phyloP scores from a whole-genome alignment of 2,329 filamentous ascomycete species.

The Helotiales sp. region DNA sequence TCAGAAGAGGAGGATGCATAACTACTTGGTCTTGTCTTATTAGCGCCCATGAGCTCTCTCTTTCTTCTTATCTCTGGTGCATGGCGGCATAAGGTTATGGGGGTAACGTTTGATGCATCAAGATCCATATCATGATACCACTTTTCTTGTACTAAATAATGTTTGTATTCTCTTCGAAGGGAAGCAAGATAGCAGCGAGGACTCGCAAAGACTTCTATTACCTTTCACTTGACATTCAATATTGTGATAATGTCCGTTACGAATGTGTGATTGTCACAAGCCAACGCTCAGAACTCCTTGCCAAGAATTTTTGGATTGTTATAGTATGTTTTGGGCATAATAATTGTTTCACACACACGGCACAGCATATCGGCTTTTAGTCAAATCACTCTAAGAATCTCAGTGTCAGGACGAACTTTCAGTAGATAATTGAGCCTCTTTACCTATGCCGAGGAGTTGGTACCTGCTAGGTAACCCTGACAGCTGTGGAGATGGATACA shows the following conservation, averaged over 20 bases:
- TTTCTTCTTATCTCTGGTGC: neutral
- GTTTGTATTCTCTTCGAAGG: neutral
- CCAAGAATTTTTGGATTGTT: neutral
- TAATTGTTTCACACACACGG: neutral
- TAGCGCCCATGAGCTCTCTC: constrained; percentile 7
- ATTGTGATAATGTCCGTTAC: too few species aligned
- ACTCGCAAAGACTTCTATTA: neutral
- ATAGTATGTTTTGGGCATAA: neutral
- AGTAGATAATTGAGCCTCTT: too few species aligned
- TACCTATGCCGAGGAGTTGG: too few species aligned
- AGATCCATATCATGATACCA: neutral
- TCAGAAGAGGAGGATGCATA: neutral
- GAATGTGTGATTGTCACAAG: too few species aligned
- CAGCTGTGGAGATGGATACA: too few species aligned
- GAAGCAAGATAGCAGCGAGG: neutral
- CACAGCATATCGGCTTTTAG: neutral
- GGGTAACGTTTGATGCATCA: neutral
- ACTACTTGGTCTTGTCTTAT: constrained; percentile 12
- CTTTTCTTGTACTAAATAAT: neutral
- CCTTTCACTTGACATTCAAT: too few species aligned
- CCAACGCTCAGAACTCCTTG: neutral
- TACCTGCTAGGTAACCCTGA: too few species aligned
- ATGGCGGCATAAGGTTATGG: neutral
- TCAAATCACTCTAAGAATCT: neutral
- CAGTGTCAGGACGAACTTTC: neutral